phyloP scores from a whole-genome alignment of 345 rosid species.

The Sisymbrium irio region DNA sequence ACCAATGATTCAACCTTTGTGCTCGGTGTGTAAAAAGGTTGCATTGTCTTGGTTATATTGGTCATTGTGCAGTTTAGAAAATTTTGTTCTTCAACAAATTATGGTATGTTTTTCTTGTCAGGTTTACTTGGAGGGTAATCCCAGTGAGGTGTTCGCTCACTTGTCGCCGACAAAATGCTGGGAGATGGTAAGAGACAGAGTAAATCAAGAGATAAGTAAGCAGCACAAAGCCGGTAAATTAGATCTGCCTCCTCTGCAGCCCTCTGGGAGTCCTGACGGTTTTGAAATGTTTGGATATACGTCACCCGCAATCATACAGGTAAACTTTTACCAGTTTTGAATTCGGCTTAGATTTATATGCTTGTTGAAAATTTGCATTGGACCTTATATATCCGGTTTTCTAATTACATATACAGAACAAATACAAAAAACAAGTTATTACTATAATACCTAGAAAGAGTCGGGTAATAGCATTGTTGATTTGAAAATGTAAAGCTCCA shows the following conservation, averaged over 20 bases:
- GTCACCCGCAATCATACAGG: conserved; percentile 94
- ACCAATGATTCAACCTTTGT: not conserved
- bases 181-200: conserved; percentile 98
- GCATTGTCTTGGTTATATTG: conserved; percentile 4
- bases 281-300: conserved; percentile 95
- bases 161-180: conserved; percentile 84
- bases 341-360: not conserved
- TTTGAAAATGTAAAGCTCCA: not conserved
- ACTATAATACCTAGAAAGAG: not conserved
- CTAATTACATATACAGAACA: not conserved
- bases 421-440: not conserved
- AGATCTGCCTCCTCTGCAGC: conserved; percentile 89
- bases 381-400: not conserved
- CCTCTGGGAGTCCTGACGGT: conserved; percentile 97
- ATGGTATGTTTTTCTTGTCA: conserved; percentile 39
- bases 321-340: conserved; percentile 28
- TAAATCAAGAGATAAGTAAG: conserved; percentile 85
- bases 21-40: not conserved
- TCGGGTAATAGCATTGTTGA: not conserved
- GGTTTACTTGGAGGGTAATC: conserved; percentile 80
- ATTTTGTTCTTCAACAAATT: not conserved
- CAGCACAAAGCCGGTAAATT: conserved; percentile 72
- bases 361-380: not conserved
- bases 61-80: not conserved
- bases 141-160: conserved; percentile 81